These are phyloP conservation scores for Lipomyces mesembrius DNA, from an alignment of 805 yeast genomes.

Conservation along the genomic window DNA sequence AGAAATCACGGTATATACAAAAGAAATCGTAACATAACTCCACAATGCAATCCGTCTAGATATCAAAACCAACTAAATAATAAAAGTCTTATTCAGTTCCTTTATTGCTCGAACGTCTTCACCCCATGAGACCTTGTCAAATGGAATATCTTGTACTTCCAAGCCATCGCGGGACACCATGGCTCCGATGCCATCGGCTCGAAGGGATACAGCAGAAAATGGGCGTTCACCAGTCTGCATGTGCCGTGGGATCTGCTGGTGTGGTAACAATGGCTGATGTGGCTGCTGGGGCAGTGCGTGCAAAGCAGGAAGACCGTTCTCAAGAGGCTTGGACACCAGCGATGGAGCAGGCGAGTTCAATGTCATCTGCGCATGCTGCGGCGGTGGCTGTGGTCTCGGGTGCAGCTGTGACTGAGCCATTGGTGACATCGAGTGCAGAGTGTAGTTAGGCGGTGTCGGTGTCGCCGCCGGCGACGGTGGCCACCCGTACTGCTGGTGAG, in stretches of 20 bases:
- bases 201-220: conserved; percentile 39
- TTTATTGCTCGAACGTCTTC: conserved; percentile 45
- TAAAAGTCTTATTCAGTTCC: conserved; percentile 41
- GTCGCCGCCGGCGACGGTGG: conserved; percentile 60
- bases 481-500: conserved; percentile 37
- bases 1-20: neutral
- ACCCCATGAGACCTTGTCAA: conserved; percentile 41
- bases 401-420: conserved; percentile 19
- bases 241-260: conserved; percentile 21
- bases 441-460: conserved; percentile 43
- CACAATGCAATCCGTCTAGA: conserved; percentile 2
- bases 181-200: conserved; percentile 42
- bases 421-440: conserved; percentile 13
- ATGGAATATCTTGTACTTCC: conserved; percentile 40
- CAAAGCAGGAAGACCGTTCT: conserved; percentile 3
- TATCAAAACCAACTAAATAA: conserved; percentile 11
- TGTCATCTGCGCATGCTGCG: neutral
- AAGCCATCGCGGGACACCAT: conserved; percentile 8
- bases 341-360: conserved; percentile 4
- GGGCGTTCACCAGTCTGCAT: conserved; percentile 13
- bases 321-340: conserved; percentile 8
- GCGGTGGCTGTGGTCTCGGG: neutral
- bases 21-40: neutral
- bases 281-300: conserved; percentile 15
- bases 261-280: conserved; percentile 22